These are phyloP conservation scores for Asterochloris sp. DNA, from an alignment of 139 green algal species.

Conservation along the genomic window DNA sequence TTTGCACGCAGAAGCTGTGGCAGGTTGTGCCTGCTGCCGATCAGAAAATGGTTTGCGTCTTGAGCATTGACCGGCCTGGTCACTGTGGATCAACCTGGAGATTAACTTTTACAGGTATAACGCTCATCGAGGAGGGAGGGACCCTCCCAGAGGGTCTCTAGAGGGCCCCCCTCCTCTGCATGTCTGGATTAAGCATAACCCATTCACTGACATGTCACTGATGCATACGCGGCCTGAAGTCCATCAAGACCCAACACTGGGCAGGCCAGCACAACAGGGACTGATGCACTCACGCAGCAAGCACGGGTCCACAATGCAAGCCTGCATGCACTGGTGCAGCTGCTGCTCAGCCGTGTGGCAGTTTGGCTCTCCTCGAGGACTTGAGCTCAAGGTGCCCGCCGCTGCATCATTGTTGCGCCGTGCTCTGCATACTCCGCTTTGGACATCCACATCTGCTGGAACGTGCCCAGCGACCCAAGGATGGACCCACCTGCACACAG, in stretches of 20 bases:
- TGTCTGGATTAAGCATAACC: neutral
- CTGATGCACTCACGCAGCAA: neutral
- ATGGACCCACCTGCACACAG: conserved; percentile 81
- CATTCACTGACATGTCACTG: neutral
- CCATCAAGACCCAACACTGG: neutral
- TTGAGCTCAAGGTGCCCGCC: conserved; percentile 67
- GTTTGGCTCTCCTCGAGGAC: neutral
- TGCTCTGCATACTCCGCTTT: conserved; percentile 92
- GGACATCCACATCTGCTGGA: conserved; percentile 98
- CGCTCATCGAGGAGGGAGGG: too few relatives aligned
- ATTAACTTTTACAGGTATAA: too few relatives aligned
- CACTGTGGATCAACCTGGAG: too few relatives aligned
- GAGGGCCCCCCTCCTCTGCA: too few relatives aligned
- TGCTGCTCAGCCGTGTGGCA: too few relatives aligned
- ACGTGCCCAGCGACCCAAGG: conserved; percentile 87
- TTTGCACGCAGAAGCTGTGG: too few relatives aligned
- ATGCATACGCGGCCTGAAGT: neutral
- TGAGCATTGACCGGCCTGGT: too few relatives aligned
- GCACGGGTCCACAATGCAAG: too few relatives aligned
- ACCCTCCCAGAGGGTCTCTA: too few relatives aligned
- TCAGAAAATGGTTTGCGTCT: too few relatives aligned
- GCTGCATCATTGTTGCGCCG: conserved; percentile 83
- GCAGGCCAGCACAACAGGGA: neutral
- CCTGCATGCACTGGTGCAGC: too few relatives aligned
- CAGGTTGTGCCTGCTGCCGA: too few relatives aligned